A percentile compares a stretch with the other conserved stretches of the same genome.
phyloP scores from a whole-genome alignment of 345 rosid species.

The Brassica carinata region DNA sequence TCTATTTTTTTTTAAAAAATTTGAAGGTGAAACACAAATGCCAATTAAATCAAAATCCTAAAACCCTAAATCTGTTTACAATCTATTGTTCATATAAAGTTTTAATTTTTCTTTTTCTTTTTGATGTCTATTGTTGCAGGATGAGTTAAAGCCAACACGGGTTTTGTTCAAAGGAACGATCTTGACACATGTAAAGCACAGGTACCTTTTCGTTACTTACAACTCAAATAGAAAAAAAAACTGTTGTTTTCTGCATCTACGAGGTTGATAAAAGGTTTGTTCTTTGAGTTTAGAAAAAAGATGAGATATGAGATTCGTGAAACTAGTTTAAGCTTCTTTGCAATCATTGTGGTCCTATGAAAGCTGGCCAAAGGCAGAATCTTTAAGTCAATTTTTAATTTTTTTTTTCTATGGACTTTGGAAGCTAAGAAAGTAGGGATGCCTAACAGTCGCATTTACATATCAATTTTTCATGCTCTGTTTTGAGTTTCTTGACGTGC shows the following conservation, averaged over 20 bases:
- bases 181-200: conserved; percentile 32
- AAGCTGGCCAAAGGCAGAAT: neutral
- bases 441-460: conserved; percentile 33
- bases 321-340: conserved; percentile 1
- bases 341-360: conserved; percentile 16
- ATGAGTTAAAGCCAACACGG: conserved; percentile 18
- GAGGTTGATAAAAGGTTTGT: conserved; percentile 26
- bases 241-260: conserved; percentile 26
- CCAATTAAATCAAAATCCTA: neutral
- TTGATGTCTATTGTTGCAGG: conserved; percentile 11
- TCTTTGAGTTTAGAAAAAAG: too few species aligned
- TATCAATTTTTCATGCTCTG: conserved; percentile 16
- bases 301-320: neutral
- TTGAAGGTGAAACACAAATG: conserved; percentile 11
- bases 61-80: conserved; percentile 19
- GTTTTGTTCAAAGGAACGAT: conserved; percentile 24
- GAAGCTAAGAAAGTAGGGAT: conserved; percentile 29
- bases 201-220: conserved; percentile 32
- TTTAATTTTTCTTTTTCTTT: neutral
- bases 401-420: too few species aligned
- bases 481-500: conserved; percentile 4
- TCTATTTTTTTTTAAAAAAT: neutral
- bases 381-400: neutral
- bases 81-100: conserved; percentile 4
- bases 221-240: neutral